Percentiles rank a stretch among this genome's conserved stretches.
phyloP scores from a whole-genome alignment of 2,329 filamentous ascomycete species.

The Trematosphaeria pertusa region DNA sequence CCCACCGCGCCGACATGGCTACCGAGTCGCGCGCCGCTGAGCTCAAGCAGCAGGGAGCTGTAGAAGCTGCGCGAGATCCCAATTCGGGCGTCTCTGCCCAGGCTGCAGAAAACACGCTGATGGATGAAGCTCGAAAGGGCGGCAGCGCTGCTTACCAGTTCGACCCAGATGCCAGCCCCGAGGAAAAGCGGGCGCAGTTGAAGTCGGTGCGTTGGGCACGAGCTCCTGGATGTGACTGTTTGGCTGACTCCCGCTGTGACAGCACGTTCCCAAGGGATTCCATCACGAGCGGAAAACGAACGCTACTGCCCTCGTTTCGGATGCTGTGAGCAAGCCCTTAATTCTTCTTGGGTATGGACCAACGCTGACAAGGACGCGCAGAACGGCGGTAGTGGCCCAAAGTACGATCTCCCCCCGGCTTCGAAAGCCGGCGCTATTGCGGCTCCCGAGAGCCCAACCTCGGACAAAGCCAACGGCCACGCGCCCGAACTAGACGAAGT shows the following conservation, averaged over 20 bases:
- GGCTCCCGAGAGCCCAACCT: slow-evolving; percentile 56
- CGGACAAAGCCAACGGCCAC: slow-evolving; percentile 57
- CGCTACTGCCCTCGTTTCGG: slow-evolving; percentile 76
- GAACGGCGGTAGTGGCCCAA: slow-evolving; percentile 71
- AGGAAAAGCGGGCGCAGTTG: slow-evolving; percentile 83
- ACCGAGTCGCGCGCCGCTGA: slow-evolving; percentile 58
- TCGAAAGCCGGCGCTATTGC: slow-evolving; percentile 73
- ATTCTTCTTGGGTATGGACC: background rate
- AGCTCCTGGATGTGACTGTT: slow-evolving; percentile 1
- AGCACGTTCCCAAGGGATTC: slow-evolving; percentile 71
- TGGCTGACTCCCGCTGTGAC: slow-evolving; percentile 14
- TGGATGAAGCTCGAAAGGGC: slow-evolving; percentile 78
- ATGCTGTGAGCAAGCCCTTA: slow-evolving; percentile 60
- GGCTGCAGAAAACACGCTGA: slow-evolving; percentile 74
- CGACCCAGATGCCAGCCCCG: slow-evolving; percentile 81
- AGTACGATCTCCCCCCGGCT: slow-evolving; percentile 79
- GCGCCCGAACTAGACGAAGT: slow-evolving; percentile 58
- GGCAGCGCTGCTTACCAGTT: slow-evolving; percentile 85
- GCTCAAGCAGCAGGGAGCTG: slow-evolving; percentile 80
- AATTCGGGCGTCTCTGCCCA: slow-evolving; percentile 71
- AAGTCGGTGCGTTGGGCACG: slow-evolving; percentile 67
- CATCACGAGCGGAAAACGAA: slow-evolving; percentile 67
- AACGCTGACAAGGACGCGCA: slow-evolving; percentile 29
- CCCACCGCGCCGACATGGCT: slow-evolving; percentile 33
- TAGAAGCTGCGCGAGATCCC: slow-evolving; percentile 78